Percentiles rank a stretch among this genome's conserved stretches.
Evolutionary conservation across 2,329 filamentous ascomycete species (phyloP).

Genomic region (Pleoardoris graminearum): DNA sequence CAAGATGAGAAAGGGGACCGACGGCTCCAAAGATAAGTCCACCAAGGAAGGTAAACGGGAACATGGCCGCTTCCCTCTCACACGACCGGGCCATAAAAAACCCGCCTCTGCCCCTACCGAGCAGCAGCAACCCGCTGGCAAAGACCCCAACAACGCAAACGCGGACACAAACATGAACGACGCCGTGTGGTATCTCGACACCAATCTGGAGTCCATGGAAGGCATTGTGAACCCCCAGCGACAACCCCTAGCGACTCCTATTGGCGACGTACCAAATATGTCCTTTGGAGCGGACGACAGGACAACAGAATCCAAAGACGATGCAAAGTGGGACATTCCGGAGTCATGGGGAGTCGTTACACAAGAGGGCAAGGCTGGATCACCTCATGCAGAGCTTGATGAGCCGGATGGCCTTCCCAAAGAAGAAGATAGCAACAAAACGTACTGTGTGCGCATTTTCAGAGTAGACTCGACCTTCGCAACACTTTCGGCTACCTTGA

Average conservation of each 20-base stretch:
- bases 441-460: constrained; percentile 95
- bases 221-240: constrained; percentile 73
- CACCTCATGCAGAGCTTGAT: constrained; percentile 64
- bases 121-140: constrained; percentile 37
- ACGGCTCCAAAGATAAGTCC: constrained; percentile 30
- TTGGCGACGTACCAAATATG: constrained; percentile 45
- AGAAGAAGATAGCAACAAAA: constrained; percentile 67
- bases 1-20: constrained; percentile 30
- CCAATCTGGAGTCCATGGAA: constrained; percentile 86
- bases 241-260: constrained; percentile 70
- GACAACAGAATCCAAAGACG: constrained; percentile 41
- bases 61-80: constrained; percentile 58
- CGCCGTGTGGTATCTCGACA: constrained; percentile 77
- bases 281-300: constrained; percentile 53
- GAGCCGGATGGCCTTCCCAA: constrained; percentile 69
- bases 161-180: constrained; percentile 54
- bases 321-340: constrained; percentile 83
- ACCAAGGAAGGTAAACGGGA: constrained; percentile 34
- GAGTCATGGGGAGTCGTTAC: constrained; percentile 95
- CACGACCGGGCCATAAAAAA: constrained; percentile 43
- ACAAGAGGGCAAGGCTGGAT: constrained; percentile 63
- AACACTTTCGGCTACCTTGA: constrained; percentile 81
- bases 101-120: constrained; percentile 12
- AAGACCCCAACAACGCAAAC: constrained; percentile 50
- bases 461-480: constrained; percentile 92